Base-by-base conservation (phyloP, 345 rosid genomes). In the Eucalyptus tenuipes region DNA sequence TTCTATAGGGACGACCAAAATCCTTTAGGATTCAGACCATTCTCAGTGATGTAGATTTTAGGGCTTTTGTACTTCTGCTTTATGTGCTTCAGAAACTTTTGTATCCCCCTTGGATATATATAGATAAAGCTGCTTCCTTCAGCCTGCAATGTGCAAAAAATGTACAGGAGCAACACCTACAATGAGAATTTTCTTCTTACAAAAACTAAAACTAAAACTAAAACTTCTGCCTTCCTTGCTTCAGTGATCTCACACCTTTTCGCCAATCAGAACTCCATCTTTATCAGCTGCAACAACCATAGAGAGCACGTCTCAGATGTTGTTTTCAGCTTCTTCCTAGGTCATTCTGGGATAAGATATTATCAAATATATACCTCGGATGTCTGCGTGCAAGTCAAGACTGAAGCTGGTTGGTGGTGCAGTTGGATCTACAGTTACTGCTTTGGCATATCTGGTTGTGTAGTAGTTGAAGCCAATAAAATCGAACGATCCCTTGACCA, bases 391-490 rank as follows among this genome's bases (percentile, higher is more conserved):
- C 90, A 93, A 94, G 89, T 94, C 90, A n/a, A 92, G 84, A 71
- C 87, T 75, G 75, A 68, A 85, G 86, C 85, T 53, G n/a, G 31
- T 49, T 50, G 88, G 88, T 44, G 88, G 88, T 49, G 31, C 71
- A 44, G 53, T 52, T 49, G 90, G 86, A 86, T 75, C 68, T 27
- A 27, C 75, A 89, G 50, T 37, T 91, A 91, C 0, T 92, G 91
- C 64, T 87, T 89, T 7, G 91, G 59, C 75, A 15, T 61, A 31
- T 90, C 87, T 2, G 96, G 94, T 66, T 92, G 96, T 93, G 57
- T 95, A 94, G 37, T 94, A 96, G 79, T 94, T 94, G 88, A 94
- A 89, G n/a, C 97, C 96, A 33, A 94, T 42, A 79, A 88, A 91
- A 88, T 94, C 95, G 5, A 88, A 52, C 1, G 95, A 92, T 25